Conservation (phyloP, 495 filamentous ascomycete genomes). For the Choiromyces venosus region DNA sequence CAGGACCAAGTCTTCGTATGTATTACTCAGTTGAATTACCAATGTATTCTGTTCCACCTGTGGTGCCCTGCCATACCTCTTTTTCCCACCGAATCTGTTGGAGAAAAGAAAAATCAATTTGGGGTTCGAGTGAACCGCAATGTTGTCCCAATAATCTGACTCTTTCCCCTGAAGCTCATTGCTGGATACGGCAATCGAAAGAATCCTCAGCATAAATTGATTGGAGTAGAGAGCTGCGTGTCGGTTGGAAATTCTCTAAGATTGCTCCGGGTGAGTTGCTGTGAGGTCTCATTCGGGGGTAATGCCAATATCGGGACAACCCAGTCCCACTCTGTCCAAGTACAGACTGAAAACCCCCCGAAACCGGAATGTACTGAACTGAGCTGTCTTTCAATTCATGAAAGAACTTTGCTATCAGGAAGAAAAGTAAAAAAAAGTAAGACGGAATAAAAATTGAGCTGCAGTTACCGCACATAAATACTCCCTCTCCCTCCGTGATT, state of each 20-base stretch:
- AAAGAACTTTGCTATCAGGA: not conserved
- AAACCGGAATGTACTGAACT: not conserved
- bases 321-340: not conserved
- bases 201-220: not conserved
- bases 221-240: not conserved
- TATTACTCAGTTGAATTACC: not conserved
- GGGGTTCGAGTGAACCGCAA: not conserved
- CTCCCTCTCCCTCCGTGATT: not conserved
- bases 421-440: not conserved
- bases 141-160: not conserved
- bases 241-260: not conserved
- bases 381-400: not conserved
- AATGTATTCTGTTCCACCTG: not conserved
- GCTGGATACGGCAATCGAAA: not conserved
- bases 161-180: slow-evolving; percentile 2
- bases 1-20: not conserved
- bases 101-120: not conserved
- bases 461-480: not conserved
- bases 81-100: not conserved
- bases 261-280: not conserved
- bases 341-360: not conserved
- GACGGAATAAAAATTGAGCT: not conserved
- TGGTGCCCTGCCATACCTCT: not conserved
- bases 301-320: not conserved
- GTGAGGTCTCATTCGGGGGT: not conserved